Percentiles rank a stretch among this genome's conserved stretches.
phyloP scores from a whole-genome alignment of 2,329 filamentous ascomycete genomes.

The Talaromyces pinophilus region DNA sequence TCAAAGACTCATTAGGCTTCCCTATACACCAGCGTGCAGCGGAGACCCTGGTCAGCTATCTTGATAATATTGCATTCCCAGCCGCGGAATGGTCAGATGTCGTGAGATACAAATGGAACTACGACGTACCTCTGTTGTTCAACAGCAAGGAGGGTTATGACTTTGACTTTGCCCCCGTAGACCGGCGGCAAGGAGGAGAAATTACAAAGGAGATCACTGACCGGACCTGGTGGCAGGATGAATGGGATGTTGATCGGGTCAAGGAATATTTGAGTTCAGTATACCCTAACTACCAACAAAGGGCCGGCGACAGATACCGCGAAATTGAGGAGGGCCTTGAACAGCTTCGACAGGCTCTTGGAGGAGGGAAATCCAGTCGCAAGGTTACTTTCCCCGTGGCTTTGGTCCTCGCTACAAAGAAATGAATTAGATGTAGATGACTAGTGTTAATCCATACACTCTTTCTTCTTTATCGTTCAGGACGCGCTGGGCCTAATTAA shows the following conservation, averaged over 20 bases:
- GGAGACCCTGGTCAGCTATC: not conserved
- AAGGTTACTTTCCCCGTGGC: not conserved
- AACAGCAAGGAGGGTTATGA: not conserved
- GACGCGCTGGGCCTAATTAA: no score
- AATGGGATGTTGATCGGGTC: slow-evolving; percentile 2
- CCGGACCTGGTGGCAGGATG: not conserved
- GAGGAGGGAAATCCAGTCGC: not conserved
- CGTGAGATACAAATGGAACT: not conserved
- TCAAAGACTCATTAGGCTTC: not conserved
- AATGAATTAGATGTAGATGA: no score
- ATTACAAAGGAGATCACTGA: not conserved
- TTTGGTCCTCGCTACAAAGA: not conserved
- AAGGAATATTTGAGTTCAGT: not conserved
- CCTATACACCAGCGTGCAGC: not conserved
- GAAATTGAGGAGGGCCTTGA: not conserved
- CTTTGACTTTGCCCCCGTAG: no score
- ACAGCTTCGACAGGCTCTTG: not conserved
- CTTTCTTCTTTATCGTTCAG: no score
- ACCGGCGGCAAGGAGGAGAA: not conserved
- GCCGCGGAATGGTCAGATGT: not conserved
- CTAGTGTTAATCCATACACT: no score
- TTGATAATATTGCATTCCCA: not conserved
- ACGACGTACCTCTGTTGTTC: not conserved
- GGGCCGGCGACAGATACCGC: not conserved
- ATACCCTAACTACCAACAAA: not conserved